Conservation (phyloP, 2,329 filamentous ascomycete species). For the Epichloe bromicola region DNA sequence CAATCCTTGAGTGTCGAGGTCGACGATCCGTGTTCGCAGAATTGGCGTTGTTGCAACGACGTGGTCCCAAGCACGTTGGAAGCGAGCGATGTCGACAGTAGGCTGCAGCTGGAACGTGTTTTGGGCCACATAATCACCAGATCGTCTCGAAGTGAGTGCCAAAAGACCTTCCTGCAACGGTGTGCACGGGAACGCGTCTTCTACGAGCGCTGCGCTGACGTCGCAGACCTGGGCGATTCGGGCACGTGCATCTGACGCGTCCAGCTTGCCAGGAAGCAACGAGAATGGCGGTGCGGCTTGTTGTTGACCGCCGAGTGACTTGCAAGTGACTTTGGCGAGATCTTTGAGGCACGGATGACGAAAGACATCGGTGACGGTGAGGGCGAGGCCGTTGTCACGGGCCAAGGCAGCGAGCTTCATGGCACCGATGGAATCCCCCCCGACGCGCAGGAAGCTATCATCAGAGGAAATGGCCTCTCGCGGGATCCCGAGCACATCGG, state of each 20-base stretch:
- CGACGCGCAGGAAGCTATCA: slow-evolving; percentile 6
- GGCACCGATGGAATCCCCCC: slow-evolving; percentile 7
- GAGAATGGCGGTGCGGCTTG: not conserved
- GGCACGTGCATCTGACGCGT: not conserved
- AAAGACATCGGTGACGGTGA: slow-evolving; percentile 29
- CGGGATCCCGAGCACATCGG: slow-evolving; percentile 4
- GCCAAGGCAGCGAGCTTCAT: slow-evolving; percentile 27
- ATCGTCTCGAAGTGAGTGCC: not conserved
- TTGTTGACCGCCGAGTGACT: not conserved
- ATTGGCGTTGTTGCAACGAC: slow-evolving; percentile 1
- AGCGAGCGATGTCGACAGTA: not conserved
- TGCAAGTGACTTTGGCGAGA: not conserved
- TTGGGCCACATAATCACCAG: slow-evolving; percentile 1
- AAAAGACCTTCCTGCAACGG: slow-evolving; percentile 4
- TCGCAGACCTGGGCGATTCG: not conserved
- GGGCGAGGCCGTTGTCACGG: slow-evolving; percentile 17
- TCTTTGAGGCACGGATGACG: slow-evolving; percentile 3
- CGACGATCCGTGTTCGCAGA: slow-evolving; percentile 4
- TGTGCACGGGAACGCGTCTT: slow-evolving; percentile 4
- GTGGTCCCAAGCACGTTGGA: slow-evolving; percentile 3
- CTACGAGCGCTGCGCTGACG: not conserved
- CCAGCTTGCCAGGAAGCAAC: not conserved
- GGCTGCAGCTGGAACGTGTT: not conserved
- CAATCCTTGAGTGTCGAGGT: not conserved
- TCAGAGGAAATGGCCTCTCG: slow-evolving; percentile 3